Evolutionary conservation across 441 rosid genomes (phyloP), one percentile per base, ranked within the genome.

Genomic region (Raphanus hybrid): DNA sequence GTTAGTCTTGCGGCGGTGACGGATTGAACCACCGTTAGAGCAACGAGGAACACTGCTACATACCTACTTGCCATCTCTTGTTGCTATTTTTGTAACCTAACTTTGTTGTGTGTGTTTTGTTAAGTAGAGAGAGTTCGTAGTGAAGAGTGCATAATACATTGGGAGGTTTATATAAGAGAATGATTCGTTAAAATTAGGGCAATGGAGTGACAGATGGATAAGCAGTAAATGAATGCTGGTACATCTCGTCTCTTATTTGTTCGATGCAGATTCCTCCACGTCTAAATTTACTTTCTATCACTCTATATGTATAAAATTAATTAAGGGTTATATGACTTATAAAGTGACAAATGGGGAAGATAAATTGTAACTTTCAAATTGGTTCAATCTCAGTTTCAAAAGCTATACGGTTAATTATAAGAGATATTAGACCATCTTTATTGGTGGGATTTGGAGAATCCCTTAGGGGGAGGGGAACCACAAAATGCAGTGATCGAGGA

Each of bases 1-100:
- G n/a, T 72, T 10, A 50, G 84, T 80, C 92, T 85, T 5, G 81
- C 58, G 3, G 83, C 83, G 1, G 83, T 79, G 26, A 74, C 76
- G 32, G 82, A 48, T 75, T 58, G 76, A 75, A 70, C 69, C 58
- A 75, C 76, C 52, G 10, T 59, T 12, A 79, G 72, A 65, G 73
- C 79, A 20, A 75, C 64, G 4, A 79, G 72, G 63, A 79, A 50
- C 79, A 35, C 14, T 3, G 64, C 60, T 37, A 75, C 50, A 66
- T 26, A 79, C 64, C 76, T 79, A 55, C 35, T 0, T 48, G 69
- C 37, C 82, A 79, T 79, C 37, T 63, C 54, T 60, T 34, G n/a
- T 34, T 43, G 11, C 18, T 41, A 14, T 64, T 20, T 43, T 35
- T 76, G 14, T 58, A 14, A 14, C 54, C 58, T 71, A 7, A 57